Percentiles rank a stretch among this genome's conserved stretches.
These are phyloP conservation scores for Trichodelitschia bisporula DNA, from an alignment of 495 filamentous ascomycete species.

Conservation along the genomic window DNA sequence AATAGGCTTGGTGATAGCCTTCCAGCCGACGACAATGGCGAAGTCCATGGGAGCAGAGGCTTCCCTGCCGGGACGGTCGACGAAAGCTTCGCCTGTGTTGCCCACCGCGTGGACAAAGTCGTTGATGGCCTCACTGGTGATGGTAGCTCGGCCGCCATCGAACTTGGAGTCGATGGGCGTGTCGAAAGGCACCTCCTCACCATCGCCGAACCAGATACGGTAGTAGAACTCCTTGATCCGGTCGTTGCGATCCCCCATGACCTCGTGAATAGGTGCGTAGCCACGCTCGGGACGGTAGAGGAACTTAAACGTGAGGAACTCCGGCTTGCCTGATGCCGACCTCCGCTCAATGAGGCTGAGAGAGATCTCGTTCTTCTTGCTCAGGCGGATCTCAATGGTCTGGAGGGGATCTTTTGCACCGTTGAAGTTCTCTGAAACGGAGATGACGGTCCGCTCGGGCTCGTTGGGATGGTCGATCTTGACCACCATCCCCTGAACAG, in stretches of 20 bases:
- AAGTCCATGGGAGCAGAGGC: slow-evolving; percentile 97
- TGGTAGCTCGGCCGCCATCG: slow-evolving; percentile 60
- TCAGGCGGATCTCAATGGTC: slow-evolving; percentile 63
- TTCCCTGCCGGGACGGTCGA: slow-evolving; percentile 84
- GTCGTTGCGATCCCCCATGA: slow-evolving; percentile 86
- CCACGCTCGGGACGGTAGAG: slow-evolving; percentile 82
- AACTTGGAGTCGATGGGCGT: slow-evolving; percentile 63
- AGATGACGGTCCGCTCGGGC: slow-evolving; percentile 53
- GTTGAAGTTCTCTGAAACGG: no score
- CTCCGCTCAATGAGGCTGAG: slow-evolving; percentile 76
- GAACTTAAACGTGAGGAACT: slow-evolving; percentile 62
- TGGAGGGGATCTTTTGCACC: slow-evolving; percentile 52
- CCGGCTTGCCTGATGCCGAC: slow-evolving; percentile 52
- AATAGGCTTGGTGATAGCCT: slow-evolving; percentile 95
- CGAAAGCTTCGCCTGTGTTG: slow-evolving; percentile 96
- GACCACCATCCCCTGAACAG: slow-evolving; percentile 62
- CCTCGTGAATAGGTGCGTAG: slow-evolving; percentile 83
- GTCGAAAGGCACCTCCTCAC: slow-evolving; percentile 63
- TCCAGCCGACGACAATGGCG: slow-evolving; percentile 95
- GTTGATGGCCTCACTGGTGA: slow-evolving; percentile 78
- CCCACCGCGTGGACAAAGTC: slow-evolving; percentile 97
- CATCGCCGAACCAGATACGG: slow-evolving; percentile 69
- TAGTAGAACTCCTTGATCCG: slow-evolving; percentile 98
- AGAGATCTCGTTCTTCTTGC: slow-evolving; percentile 49
- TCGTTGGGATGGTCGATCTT: slow-evolving; percentile 64